Percentiles rank a stretch among this genome's conserved stretches.
Evolutionary conservation across 2,329 filamentous ascomycete species (phyloP).

Genomic region (Pestalotiopsis sp.): DNA sequence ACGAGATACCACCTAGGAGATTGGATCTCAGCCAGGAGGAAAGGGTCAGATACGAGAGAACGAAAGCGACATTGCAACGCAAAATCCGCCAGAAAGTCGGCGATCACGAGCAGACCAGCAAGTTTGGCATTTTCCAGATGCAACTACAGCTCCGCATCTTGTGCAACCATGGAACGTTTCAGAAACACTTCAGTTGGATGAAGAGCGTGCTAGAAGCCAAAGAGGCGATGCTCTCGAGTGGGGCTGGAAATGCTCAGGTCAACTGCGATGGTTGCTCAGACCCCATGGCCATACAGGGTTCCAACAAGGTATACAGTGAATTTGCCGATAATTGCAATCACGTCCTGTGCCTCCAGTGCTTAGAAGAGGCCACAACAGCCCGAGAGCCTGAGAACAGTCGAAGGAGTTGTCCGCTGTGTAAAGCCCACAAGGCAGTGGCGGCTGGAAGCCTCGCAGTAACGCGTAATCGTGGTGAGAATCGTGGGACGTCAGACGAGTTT

Average conservation of each 20-base stretch:
- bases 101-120: conserved; percentile 35
- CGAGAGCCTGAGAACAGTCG: background rate
- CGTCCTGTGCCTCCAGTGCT: conserved; percentile 34
- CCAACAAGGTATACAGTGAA: conserved; percentile 18
- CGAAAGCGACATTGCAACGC: conserved; percentile 38
- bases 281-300: conserved; percentile 32
- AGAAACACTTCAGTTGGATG: conserved; percentile 46
- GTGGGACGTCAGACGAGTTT: background rate
- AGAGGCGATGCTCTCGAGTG: conserved; percentile 19
- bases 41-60: conserved; percentile 36
- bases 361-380: conserved; percentile 20
- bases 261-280: conserved; percentile 35
- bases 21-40: conserved; percentile 37
- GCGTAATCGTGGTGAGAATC: background rate
- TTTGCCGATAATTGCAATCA: conserved; percentile 32
- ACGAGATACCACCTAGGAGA: conserved; percentile 22
- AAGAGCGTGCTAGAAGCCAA: conserved; percentile 37
- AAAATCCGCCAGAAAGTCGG: conserved; percentile 39
- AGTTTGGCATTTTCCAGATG: conserved; percentile 48
- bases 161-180: conserved; percentile 54
- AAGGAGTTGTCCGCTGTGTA: conserved; percentile 28
- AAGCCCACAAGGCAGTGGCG: conserved; percentile 1
- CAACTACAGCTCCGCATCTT: conserved; percentile 49
- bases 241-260: conserved; percentile 26
- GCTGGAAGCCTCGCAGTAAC: background rate